Conservation (phyloP, 108 stramenopile genomes). For the Nannochloropsis oceanica region DNA sequence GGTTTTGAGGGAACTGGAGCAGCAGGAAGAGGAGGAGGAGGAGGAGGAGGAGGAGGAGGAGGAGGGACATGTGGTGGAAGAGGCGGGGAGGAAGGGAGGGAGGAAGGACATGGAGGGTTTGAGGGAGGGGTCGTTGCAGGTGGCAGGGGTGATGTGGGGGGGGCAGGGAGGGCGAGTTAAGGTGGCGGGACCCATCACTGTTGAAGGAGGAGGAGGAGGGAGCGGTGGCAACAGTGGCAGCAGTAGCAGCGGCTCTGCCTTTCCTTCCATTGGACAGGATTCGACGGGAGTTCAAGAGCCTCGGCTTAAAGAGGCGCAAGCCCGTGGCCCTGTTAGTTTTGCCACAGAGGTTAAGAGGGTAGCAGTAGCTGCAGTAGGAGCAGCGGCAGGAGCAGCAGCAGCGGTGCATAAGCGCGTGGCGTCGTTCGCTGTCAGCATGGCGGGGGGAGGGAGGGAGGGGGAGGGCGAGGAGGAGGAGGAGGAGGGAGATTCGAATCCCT, state of each 20-base stretch:
- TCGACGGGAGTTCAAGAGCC: not conserved
- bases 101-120: not conserved
- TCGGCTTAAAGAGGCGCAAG: no score
- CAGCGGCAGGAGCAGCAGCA: no score
- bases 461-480: slow-evolving; percentile 40
- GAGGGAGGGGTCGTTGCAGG: not conserved
- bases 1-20: slow-evolving; percentile 70
- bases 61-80: no score
- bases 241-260: not conserved
- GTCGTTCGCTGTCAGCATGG: not conserved
- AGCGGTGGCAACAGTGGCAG: not conserved
- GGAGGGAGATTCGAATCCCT: slow-evolving; percentile 49
- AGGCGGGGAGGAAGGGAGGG: not conserved
- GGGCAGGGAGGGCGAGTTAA: not conserved
- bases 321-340: no score
- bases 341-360: no score
- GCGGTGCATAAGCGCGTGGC: no score
- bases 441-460: not conserved
- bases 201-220: not conserved
- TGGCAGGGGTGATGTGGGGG: not conserved
- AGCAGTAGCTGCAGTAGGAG: no score
- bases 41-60: slow-evolving; percentile 39
- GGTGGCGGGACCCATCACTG: not conserved
- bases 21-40: slow-evolving; percentile 47
- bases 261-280: not conserved